Conservation (phyloP, 148 eudicot genomes). For the Limonium bicolor region DNA sequence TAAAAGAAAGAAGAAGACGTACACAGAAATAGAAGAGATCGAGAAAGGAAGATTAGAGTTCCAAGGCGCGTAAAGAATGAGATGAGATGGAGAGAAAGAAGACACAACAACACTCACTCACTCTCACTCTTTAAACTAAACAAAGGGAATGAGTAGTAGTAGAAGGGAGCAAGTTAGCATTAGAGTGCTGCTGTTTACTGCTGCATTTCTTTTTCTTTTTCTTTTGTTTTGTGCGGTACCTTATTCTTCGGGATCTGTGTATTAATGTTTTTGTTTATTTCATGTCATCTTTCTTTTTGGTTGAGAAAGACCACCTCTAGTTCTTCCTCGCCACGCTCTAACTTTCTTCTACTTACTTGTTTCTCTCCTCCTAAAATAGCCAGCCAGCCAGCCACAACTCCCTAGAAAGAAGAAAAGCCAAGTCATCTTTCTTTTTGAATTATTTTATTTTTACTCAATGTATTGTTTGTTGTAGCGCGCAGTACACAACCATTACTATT, state of each 20-base stretch:
- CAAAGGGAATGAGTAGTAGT: slow-evolving; percentile 8
- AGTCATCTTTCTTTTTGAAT: background rate
- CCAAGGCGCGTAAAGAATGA: background rate
- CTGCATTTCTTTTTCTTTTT: background rate
- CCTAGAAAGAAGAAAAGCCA: too few species aligned
- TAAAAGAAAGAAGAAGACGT: background rate
- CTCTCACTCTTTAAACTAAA: slow-evolving; percentile 8
- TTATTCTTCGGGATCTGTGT: slow-evolving; percentile 15
- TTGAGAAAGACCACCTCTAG: slow-evolving; percentile 7
- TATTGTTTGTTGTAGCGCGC: too few species aligned
- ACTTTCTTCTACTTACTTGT: background rate
- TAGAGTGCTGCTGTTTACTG: background rate
- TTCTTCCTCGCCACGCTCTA: background rate
- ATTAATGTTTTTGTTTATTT: background rate
- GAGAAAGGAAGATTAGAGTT: too few species aligned
- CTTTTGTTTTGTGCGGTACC: too few species aligned
- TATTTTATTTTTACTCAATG: too few species aligned
- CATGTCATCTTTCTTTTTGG: too few species aligned
- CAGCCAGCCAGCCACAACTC: too few species aligned
- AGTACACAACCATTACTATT: background rate
- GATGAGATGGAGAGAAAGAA: too few species aligned
- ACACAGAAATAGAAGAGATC: background rate
- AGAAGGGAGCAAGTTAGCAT: slow-evolving; percentile 1
- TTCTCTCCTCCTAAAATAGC: background rate
- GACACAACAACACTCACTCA: too few species aligned